A percentile compares a stretch with the other conserved stretches of the same genome.
These are phyloP conservation scores for Tagetes erecta DNA, from an alignment of 129 eudicot genomes.

Conservation along the genomic window DNA sequence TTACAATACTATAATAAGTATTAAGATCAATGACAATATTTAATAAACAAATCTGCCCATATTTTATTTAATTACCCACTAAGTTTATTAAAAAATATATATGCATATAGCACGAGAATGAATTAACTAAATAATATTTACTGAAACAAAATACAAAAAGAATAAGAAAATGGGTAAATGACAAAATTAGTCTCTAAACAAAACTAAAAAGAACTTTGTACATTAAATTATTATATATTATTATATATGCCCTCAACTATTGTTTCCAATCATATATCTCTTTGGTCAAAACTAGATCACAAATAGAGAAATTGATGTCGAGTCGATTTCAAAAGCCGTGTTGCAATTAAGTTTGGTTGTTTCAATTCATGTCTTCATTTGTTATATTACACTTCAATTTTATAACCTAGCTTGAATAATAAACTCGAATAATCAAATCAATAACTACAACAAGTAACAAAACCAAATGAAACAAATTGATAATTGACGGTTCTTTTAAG, in stretches of 20 bases:
- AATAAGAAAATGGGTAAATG: not conserved
- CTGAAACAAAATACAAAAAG: not conserved
- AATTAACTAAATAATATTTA: not conserved
- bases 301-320: not conserved
- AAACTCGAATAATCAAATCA: too few relatives aligned
- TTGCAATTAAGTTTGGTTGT: not conserved
- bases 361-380: too few relatives aligned
- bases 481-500: not conserved
- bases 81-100: not conserved
- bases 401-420: not conserved
- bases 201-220: constrained; percentile 18
- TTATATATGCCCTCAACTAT: not conserved
- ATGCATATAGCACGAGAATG: constrained; percentile 6
- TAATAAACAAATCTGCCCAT: not conserved
- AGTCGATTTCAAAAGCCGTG: not conserved
- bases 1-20: not conserved
- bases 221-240: not conserved
- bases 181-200: constrained; percentile 9
- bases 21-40: not conserved
- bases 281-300: constrained; percentile 29
- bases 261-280: not conserved
- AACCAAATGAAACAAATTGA: not conserved
- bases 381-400: too few relatives aligned
- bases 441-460: not conserved
- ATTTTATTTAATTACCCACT: not conserved